phyloP scores from a whole-genome alignment of 495 filamentous ascomycete species.

The Amniculicola lignicola region DNA sequence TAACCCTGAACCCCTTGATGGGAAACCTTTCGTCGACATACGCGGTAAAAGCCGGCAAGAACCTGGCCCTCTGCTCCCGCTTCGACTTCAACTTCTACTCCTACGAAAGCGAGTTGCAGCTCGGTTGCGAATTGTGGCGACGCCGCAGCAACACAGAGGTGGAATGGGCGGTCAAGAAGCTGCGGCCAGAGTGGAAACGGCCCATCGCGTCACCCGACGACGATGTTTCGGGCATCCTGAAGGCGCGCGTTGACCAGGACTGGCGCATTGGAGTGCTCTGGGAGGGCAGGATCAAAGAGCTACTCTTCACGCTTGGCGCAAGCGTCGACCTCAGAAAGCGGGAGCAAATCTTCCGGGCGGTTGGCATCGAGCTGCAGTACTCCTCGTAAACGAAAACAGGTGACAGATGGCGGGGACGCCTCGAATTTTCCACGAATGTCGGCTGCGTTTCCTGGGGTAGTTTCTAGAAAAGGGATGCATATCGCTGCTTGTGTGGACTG shows the following conservation, averaged over 20 bases:
- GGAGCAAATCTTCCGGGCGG: constrained; percentile 64
- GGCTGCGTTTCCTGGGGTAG: not conserved
- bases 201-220: constrained; percentile 44
- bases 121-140: constrained; percentile 88
- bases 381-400: constrained; percentile 63
- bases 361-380: constrained; percentile 88
- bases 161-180: constrained; percentile 40
- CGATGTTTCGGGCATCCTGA: constrained; percentile 79
- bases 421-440: too few species aligned
- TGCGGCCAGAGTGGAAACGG: constrained; percentile 36
- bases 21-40: constrained; percentile 88
- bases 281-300: constrained; percentile 90
- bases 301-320: constrained; percentile 85
- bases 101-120: constrained; percentile 88
- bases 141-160: constrained; percentile 47
- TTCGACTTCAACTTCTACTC: constrained; percentile 98
- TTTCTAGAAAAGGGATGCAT: not conserved
- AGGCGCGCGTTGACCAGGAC: constrained; percentile 81
- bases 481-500: too few species aligned
- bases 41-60: constrained; percentile 75
- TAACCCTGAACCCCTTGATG: constrained; percentile 78
- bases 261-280: constrained; percentile 80
- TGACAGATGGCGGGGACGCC: too few species aligned
- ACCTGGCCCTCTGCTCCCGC: constrained; percentile 78
- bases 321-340: constrained; percentile 68